phyloP scores from a whole-genome alignment of 2,329 filamentous ascomycete genomes.

The Elsinoe batatas region DNA sequence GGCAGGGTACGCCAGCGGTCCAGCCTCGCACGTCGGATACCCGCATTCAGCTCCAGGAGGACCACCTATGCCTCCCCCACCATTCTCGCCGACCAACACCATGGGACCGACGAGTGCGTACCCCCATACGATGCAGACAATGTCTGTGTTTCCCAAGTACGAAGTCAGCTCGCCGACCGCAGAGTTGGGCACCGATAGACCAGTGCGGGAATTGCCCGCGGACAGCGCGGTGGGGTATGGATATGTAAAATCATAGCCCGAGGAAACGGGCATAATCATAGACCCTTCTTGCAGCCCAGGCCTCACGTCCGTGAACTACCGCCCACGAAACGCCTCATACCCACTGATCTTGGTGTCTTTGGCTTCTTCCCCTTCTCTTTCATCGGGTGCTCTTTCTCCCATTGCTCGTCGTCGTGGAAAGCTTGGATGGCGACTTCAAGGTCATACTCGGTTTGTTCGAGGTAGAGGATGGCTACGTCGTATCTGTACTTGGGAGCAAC shows the following conservation, averaged over 20 bases:
- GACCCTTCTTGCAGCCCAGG: not conserved
- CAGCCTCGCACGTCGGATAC: not conserved
- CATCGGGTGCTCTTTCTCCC: conserved; percentile 61
- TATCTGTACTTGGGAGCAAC: conserved; percentile 38
- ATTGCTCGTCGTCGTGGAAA: conserved; percentile 62
- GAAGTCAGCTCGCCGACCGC: not conserved
- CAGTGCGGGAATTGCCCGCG: not conserved
- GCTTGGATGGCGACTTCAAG: conserved; percentile 53
- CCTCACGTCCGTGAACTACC: not conserved
- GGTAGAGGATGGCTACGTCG: conserved; percentile 63
- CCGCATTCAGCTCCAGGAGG: not conserved
- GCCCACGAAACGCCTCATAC: conserved; percentile 29
- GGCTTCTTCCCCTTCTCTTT: conserved; percentile 37
- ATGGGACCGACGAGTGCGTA: not conserved
- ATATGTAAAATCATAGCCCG: not conserved
- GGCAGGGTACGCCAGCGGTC: not conserved
- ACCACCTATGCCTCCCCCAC: not conserved
- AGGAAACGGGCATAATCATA: not conserved
- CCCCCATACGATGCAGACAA: not conserved
- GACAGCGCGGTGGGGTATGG: not conserved
- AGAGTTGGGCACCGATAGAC: not conserved
- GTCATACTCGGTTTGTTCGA: conserved; percentile 60
- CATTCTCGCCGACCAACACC: not conserved
- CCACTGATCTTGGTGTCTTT: conserved; percentile 24
- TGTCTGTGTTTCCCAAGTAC: not conserved